Conservation (phyloP, 768 basidiomycete genomes). For the Suillus variegatus region DNA sequence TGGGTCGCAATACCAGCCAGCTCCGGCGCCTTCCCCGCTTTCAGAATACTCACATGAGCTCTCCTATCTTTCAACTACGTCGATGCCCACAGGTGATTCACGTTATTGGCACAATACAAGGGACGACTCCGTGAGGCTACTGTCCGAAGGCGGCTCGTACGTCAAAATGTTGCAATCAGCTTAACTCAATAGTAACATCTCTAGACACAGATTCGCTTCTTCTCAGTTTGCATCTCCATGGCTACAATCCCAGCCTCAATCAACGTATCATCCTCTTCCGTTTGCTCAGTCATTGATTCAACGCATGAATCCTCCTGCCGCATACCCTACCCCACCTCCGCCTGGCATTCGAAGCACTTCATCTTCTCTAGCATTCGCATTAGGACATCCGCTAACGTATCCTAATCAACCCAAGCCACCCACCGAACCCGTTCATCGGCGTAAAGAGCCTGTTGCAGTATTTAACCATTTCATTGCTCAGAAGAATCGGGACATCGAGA, state of each 20-base stretch:
- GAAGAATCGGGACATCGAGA: constrained; percentile 46
- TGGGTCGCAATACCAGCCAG: constrained; percentile 27
- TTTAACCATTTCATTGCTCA: constrained; percentile 68
- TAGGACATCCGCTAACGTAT: constrained; percentile 47
- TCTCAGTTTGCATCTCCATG: constrained; percentile 36
- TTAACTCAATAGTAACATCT: constrained; percentile 7
- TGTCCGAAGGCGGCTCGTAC: constrained; percentile 55
- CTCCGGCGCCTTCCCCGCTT: constrained; percentile 53
- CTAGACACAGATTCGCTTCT: constrained; percentile 22
- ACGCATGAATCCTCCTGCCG: constrained; percentile 55
- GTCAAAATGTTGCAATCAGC: constrained; percentile 22
- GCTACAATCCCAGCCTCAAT: constrained; percentile 41
- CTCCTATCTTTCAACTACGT: constrained; percentile 53
- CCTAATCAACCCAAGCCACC: constrained; percentile 14
- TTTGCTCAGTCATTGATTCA: constrained; percentile 71
- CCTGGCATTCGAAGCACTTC: constrained; percentile 65
- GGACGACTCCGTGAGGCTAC: constrained; percentile 59
- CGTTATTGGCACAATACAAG: constrained; percentile 67
- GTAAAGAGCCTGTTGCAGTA: constrained; percentile 63
- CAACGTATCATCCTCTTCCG: constrained; percentile 53
- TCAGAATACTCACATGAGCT: constrained; percentile 69
- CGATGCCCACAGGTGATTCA: constrained; percentile 44
- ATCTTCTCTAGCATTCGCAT: constrained; percentile 75
- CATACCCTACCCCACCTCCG: constrained; percentile 73
- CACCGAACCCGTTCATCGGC: constrained; percentile 37